Base-by-base conservation (phyloP, 2,329 filamentous ascomycete genomes). In the Byssochlamys sp. region DNA sequence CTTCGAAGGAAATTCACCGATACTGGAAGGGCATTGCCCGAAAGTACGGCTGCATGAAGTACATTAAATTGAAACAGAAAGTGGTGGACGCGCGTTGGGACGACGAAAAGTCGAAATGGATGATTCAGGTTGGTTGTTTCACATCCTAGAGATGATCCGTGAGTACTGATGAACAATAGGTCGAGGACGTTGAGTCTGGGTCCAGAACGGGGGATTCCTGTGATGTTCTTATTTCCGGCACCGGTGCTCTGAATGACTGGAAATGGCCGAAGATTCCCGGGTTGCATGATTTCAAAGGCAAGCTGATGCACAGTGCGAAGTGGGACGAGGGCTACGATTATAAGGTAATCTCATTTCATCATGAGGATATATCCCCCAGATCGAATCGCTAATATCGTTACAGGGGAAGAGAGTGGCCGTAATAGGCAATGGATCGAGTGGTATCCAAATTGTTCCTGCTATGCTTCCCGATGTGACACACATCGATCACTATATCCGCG, bases 1-100 rank as follows among this genome's bases (percentile, higher is more conserved):
- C 73, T 29, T 72, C 75, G 0, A 71, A 74, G 1, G 78, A 81
- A 63, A 81, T 81, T 11, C 77, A 75, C 69, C 64, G 69, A 19
- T 81, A 81, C 57, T 70, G 80, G 59, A 78, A 79, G 60, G 67
- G 65, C 1, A 73, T 80, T 29, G 76, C 73, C 19, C 62, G 71
- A 9, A 73, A 77, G 55, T 73, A 77, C 56, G 70, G 74, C 39
- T 77, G 78, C 59, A 72, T 75, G 60, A 76, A 77, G 60, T 75
- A 77, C 58, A 71, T 81, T 67, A 77, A 78, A 60, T 62, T 80
- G 29, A 72, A 72, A 28, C 76, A 77, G 60, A 71, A 76, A 52
- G 72, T 81, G 26, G 66, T 73, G 25, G 69, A 71, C 19, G 77
- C 74, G 0, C 66, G 64, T 4, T 81, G 79, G 78, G 69, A 78